Evolutionary conservation across 2,329 filamentous ascomycete species (phyloP).

Genomic region (Penicillium sp.): DNA sequence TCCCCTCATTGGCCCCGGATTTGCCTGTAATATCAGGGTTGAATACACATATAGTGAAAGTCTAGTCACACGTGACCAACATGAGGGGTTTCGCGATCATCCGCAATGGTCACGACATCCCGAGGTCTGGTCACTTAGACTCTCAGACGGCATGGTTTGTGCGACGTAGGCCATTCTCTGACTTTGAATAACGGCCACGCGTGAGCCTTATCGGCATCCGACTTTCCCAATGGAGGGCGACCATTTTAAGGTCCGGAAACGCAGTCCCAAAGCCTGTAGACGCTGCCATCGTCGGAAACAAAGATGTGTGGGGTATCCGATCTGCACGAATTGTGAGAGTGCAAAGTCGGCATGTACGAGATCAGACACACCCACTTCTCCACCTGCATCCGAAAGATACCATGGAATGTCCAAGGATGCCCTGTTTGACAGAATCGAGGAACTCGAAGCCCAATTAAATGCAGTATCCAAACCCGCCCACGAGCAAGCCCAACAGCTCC

Average conservation of each 20-base stretch:
- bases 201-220: not conserved
- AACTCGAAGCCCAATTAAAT: conserved; percentile 16
- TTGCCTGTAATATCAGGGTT: too few species aligned
- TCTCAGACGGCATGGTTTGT: not conserved
- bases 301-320: conserved; percentile 20
- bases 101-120: conserved; percentile 3
- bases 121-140: not conserved
- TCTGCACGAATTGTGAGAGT: conserved; percentile 17
- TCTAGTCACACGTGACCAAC: not conserved
- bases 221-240: not conserved
- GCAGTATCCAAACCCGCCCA: not conserved
- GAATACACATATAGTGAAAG: too few species aligned
- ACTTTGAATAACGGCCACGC: not conserved
- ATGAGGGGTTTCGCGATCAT: conserved; percentile 4
- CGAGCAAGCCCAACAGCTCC: not conserved
- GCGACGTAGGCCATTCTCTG: not conserved
- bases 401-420: conserved; percentile 25
- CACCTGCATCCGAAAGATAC: conserved; percentile 19
- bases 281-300: conserved; percentile 25
- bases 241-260: conserved; percentile 14
- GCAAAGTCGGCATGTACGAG: conserved; percentile 17
- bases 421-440: conserved; percentile 19
- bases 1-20: too few species aligned
- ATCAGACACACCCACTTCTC: conserved; percentile 10
- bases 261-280: conserved; percentile 21